phyloP scores from a whole-genome alignment of 371 early-diverging fungal genomes.

The Phascolomyces articulosus region DNA sequence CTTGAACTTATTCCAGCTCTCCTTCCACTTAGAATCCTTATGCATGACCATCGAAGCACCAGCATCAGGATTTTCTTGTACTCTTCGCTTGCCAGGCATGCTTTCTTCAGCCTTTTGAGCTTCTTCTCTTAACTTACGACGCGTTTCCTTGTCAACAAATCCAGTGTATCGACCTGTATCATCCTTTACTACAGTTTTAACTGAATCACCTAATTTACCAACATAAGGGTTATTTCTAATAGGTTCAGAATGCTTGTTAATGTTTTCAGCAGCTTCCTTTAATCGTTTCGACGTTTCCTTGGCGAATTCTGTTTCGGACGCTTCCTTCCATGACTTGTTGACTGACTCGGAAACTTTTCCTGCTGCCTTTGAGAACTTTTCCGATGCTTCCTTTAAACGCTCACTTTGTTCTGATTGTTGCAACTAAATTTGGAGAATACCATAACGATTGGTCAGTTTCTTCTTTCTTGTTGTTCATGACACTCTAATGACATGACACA shows the following conservation, averaged over 20 bases:
- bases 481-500: no score
- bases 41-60: slow-evolving; percentile 88
- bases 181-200: slow-evolving; percentile 77
- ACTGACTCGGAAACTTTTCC: slow-evolving; percentile 76
- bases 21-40: slow-evolving; percentile 90
- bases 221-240: slow-evolving; percentile 76
- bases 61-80: slow-evolving; percentile 68
- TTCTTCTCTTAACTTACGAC: slow-evolving; percentile 66
- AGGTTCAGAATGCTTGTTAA: slow-evolving; percentile 75
- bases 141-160: slow-evolving; percentile 73
- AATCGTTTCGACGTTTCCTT: slow-evolving; percentile 83
- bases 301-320: slow-evolving; percentile 84
- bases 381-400: slow-evolving; percentile 72
- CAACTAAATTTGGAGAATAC: slow-evolving; percentile 17
- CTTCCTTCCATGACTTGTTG: slow-evolving; percentile 80
- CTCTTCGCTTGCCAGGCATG: slow-evolving; percentile 21
- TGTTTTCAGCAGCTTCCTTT: slow-evolving; percentile 51
- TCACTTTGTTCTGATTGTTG: slow-evolving; percentile 54
- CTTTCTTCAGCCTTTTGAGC: slow-evolving; percentile 34
- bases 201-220: slow-evolving; percentile 71
- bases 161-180: slow-evolving; percentile 80
- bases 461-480: not conserved
- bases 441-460: not conserved
- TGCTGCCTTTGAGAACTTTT: slow-evolving; percentile 77
- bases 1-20: slow-evolving; percentile 92